Evolutionary conservation across 1,284 basidiomycete genomes (phyloP).

Genomic region (Xanthoconium separans): DNA sequence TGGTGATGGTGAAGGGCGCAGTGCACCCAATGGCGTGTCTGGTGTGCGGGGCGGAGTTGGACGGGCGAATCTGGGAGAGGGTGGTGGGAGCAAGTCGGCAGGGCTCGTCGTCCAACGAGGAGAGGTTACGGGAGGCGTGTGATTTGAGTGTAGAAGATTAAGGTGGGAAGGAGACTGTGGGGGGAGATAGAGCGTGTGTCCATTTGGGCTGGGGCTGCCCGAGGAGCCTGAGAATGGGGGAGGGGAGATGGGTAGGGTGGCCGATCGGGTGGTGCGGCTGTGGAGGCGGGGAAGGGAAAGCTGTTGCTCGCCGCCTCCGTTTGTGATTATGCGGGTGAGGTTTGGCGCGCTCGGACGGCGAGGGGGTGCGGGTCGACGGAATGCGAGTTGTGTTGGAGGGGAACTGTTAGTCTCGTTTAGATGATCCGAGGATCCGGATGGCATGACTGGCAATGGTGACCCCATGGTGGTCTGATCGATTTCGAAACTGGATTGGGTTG

Average conservation of each 20-base stretch:
- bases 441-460: slow-evolving; percentile 41
- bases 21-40: slow-evolving; percentile 41
- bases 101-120: slow-evolving; percentile 34
- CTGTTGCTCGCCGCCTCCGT: slow-evolving; percentile 46
- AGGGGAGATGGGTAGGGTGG: slow-evolving; percentile 56
- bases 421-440: slow-evolving; percentile 36
- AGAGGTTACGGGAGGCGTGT: slow-evolving; percentile 53
- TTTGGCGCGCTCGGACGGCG: slow-evolving; percentile 62
- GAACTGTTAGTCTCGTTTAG: slow-evolving; percentile 53
- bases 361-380: slow-evolving; percentile 52
- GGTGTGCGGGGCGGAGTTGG: slow-evolving; percentile 56
- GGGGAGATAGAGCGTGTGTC: slow-evolving; percentile 39
- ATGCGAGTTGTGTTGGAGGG: slow-evolving; percentile 59
- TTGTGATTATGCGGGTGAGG: slow-evolving; percentile 51
- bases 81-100: slow-evolving; percentile 33
- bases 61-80: slow-evolving; percentile 39
- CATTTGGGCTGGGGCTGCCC: slow-evolving; percentile 27
- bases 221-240: slow-evolving; percentile 14
- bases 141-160: slow-evolving; percentile 54
- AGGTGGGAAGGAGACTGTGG: slow-evolving; percentile 63
- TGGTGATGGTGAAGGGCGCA: slow-evolving; percentile 41
- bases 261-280: slow-evolving; percentile 57
- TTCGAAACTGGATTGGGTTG: slow-evolving; percentile 50
- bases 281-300: slow-evolving; percentile 52
- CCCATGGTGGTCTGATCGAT: slow-evolving; percentile 49